Conservation (phyloP, 192 early-diverging fungal genomes). For the Oehlia diaphana region DNA sequence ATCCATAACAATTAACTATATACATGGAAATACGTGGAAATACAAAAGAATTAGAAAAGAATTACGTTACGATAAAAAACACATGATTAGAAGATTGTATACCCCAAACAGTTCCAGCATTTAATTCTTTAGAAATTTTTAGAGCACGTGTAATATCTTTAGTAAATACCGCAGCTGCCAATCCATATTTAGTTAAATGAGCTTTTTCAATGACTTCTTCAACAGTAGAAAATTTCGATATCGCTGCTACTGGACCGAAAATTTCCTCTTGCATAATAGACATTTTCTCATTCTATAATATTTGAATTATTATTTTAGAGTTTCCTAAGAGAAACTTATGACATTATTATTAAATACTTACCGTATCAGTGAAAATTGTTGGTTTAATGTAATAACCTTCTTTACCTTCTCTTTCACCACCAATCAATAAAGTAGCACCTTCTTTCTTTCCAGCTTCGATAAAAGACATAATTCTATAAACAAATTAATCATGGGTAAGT, state of each 20-base stretch:
- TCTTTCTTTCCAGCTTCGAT: slow-evolving; percentile 63
- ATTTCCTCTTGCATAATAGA: slow-evolving; percentile 74
- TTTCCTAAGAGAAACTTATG: no score
- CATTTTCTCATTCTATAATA: slow-evolving; percentile 41
- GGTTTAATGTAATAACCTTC: slow-evolving; percentile 80
- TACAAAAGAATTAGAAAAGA: slow-evolving; percentile 18
- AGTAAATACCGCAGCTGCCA: slow-evolving; percentile 77
- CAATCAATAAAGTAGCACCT: slow-evolving; percentile 55
- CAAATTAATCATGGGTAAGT: no score
- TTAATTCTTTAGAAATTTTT: slow-evolving; percentile 48
- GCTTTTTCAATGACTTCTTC: slow-evolving; percentile 73
- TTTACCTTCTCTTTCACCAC: slow-evolving; percentile 61
- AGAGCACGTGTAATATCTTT: slow-evolving; percentile 58
- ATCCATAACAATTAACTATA: slow-evolving; percentile 25
- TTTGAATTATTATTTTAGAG: neutral
- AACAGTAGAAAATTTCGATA: slow-evolving; percentile 71
- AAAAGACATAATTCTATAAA: slow-evolving; percentile 49
- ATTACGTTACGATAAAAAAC: neutral
- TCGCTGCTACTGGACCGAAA: slow-evolving; percentile 83
- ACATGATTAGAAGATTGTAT: slow-evolving; percentile 8
- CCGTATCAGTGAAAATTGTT: slow-evolving; percentile 69
- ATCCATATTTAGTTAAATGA: slow-evolving; percentile 73
- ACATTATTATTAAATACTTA: neutral
- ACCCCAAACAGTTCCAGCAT: slow-evolving; percentile 65
- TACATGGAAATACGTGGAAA: neutral